Evolutionary conservation across 495 filamentous ascomycete species (phyloP).

Genomic region (Penicillium tannophilum): DNA sequence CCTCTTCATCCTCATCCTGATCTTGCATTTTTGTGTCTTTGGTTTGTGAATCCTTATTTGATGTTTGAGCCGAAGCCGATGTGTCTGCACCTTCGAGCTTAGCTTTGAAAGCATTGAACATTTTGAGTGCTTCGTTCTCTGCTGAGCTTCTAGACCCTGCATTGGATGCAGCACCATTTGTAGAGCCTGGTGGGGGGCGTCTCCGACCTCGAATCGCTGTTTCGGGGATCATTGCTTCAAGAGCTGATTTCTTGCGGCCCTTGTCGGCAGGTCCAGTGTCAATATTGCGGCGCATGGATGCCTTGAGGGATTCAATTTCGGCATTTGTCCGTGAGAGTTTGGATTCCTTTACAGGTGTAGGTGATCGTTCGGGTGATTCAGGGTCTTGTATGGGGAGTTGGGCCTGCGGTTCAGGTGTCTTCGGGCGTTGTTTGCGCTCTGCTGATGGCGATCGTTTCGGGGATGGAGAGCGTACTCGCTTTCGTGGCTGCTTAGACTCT

Average conservation of each 20-base stretch:
- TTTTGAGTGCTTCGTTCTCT: slow-evolving; percentile 64
- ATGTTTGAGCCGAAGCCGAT: slow-evolving; percentile 26
- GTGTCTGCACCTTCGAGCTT: slow-evolving; percentile 68
- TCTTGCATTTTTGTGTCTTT: slow-evolving; percentile 30
- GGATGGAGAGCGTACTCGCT: slow-evolving; percentile 14
- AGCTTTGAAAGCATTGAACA: slow-evolving; percentile 75
- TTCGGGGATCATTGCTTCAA: slow-evolving; percentile 82
- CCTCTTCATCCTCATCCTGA: slow-evolving; percentile 50
- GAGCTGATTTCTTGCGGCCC: slow-evolving; percentile 62
- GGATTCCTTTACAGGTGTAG: slow-evolving; percentile 57
- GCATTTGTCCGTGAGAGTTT: slow-evolving; percentile 78
- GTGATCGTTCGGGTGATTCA: slow-evolving; percentile 51
- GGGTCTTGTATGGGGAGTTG: slow-evolving; percentile 48
- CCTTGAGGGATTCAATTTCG: slow-evolving; percentile 87
- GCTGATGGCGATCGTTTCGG: slow-evolving; percentile 21
- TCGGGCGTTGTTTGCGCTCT: slow-evolving; percentile 30
- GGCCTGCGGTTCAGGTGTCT: slow-evolving; percentile 12
- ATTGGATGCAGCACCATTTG: slow-evolving; percentile 26
- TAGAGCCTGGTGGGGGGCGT: slow-evolving; percentile 59
- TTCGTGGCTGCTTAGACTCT: slow-evolving; percentile 11
- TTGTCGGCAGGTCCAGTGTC: slow-evolving; percentile 56
- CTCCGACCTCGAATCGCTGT: slow-evolving; percentile 81
- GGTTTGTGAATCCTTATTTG: slow-evolving; percentile 28
- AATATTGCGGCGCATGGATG: slow-evolving; percentile 84
- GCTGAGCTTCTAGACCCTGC: slow-evolving; percentile 40